Conservation (phyloP, 352 stramenopile species). For the Phytophthora pistaciae region DNA sequence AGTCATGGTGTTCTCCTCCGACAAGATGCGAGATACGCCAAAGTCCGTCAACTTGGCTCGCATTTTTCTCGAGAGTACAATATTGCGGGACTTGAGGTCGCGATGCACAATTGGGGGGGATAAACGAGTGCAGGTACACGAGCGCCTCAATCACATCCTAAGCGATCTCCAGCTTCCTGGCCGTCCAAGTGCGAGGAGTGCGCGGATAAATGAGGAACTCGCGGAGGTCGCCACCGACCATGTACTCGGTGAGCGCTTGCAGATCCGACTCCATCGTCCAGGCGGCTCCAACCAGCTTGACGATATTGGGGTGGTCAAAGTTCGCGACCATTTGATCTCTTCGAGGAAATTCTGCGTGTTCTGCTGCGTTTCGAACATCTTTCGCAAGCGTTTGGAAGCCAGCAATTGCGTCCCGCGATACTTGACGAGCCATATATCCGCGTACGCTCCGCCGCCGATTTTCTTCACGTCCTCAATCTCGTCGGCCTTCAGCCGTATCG, state of each 20-base stretch:
- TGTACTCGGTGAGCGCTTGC: slow-evolving; percentile 65
- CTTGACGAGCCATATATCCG: slow-evolving; percentile 55
- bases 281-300: slow-evolving; percentile 50
- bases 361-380: slow-evolving; percentile 25
- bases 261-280: slow-evolving; percentile 56
- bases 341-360: slow-evolving; percentile 46
- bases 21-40: slow-evolving; percentile 31
- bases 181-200: slow-evolving; percentile 36
- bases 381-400: slow-evolving; percentile 51
- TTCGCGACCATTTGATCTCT: slow-evolving; percentile 59
- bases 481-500: slow-evolving; percentile 43
- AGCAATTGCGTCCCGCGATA: slow-evolving; percentile 41
- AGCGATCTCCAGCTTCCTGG: slow-evolving; percentile 28
- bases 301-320: slow-evolving; percentile 53
- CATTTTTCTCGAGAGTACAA: slow-evolving; percentile 34
- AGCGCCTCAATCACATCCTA: slow-evolving; percentile 36
- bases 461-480: slow-evolving; percentile 61
- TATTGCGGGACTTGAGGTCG: slow-evolving; percentile 32
- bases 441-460: slow-evolving; percentile 47
- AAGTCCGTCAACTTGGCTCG: slow-evolving; percentile 44
- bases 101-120: slow-evolving; percentile 32
- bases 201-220: slow-evolving; percentile 33
- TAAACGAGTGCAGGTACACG: slow-evolving; percentile 46
- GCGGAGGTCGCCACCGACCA: slow-evolving; percentile 61
- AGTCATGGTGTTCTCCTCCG: slow-evolving; percentile 37